These are phyloP conservation scores for Ramalina intermedia DNA, from an alignment of 495 filamentous ascomycete genomes.

Conservation along the genomic window DNA sequence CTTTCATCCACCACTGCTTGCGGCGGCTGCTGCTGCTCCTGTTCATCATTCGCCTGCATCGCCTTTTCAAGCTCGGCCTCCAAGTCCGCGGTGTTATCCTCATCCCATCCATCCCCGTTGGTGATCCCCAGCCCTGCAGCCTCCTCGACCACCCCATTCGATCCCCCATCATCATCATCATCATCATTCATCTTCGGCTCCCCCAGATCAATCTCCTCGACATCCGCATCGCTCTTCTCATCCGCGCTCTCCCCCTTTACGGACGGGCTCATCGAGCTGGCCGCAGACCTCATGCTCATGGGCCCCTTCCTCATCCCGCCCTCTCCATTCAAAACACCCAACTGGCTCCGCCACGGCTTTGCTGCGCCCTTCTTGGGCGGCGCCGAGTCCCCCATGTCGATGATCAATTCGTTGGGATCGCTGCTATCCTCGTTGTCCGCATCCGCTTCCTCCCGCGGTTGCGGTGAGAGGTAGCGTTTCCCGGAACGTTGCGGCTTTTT, in stretches of 20 bases:
- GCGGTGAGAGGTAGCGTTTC: slow-evolving; percentile 3
- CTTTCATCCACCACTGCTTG: slow-evolving; percentile 8
- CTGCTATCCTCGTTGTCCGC: slow-evolving; percentile 12
- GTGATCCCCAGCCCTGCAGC: not conserved
- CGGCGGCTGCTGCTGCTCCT: slow-evolving; percentile 6
- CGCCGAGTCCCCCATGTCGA: slow-evolving; percentile 12
- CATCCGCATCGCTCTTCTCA: slow-evolving; percentile 9
- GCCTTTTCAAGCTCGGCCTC: slow-evolving; percentile 14
- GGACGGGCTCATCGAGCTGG: slow-evolving; percentile 16
- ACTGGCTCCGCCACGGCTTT: slow-evolving; percentile 5
- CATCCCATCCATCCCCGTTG: slow-evolving; percentile 4
- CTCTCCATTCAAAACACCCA: slow-evolving; percentile 7
- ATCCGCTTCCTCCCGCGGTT: slow-evolving; percentile 9
- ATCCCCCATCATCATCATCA: not conserved
- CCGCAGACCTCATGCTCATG: slow-evolving; percentile 15
- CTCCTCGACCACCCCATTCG: slow-evolving; percentile 5
- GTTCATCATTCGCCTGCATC: slow-evolving; percentile 14
- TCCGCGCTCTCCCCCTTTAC: slow-evolving; percentile 5
- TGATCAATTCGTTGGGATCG: slow-evolving; percentile 10
- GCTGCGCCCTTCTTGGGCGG: not conserved
- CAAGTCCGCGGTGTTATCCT: slow-evolving; percentile 8
- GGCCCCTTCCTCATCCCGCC: slow-evolving; percentile 10
- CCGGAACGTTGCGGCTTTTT: slow-evolving; percentile 7
- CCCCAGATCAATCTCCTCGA: slow-evolving; percentile 12
- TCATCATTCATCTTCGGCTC: not conserved